Evolutionary conservation across 1,284 basidiomycete genomes (phyloP).

Genomic region (Schizopora paradoxa): DNA sequence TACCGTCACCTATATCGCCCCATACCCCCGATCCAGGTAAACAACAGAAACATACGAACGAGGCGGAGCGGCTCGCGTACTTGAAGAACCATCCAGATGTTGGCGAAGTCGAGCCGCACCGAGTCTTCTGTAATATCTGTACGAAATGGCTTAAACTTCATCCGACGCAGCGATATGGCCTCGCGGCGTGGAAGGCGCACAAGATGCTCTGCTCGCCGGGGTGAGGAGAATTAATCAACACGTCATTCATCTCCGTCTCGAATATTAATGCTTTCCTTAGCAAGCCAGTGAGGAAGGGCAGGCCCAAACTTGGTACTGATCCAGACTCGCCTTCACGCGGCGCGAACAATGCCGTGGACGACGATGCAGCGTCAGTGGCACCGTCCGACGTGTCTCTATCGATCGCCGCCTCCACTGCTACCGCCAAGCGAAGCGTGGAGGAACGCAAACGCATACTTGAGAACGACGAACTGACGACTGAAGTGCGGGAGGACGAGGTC

Average conservation of each 20-base stretch:
- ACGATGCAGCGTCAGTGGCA: slow-evolving; percentile 15
- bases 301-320: background rate
- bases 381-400: slow-evolving; percentile 13
- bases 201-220: slow-evolving; percentile 9
- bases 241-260: too few species aligned
- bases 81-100: slow-evolving; percentile 17
- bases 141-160: slow-evolving; percentile 16
- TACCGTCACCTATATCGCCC: background rate
- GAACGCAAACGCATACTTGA: slow-evolving; percentile 12
- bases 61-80: slow-evolving; percentile 18
- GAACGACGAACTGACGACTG: slow-evolving; percentile 11
- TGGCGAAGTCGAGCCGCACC: slow-evolving; percentile 17
- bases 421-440: background rate
- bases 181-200: slow-evolving; percentile 15
- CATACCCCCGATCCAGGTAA: slow-evolving; percentile 8
- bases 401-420: background rate
- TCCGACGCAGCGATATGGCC: slow-evolving; percentile 11
- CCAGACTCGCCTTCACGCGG: background rate
- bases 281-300: slow-evolving; percentile 5
- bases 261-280: too few species aligned
- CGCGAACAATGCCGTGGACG: slow-evolving; percentile 8
- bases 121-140: slow-evolving; percentile 13
- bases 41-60: slow-evolving; percentile 11
- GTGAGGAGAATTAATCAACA: too few species aligned
- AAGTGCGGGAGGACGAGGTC: slow-evolving; percentile 13